These are phyloP conservation scores for Ogataea degrootiae DNA, from an alignment of 805 yeast species.

Conservation along the genomic window DNA sequence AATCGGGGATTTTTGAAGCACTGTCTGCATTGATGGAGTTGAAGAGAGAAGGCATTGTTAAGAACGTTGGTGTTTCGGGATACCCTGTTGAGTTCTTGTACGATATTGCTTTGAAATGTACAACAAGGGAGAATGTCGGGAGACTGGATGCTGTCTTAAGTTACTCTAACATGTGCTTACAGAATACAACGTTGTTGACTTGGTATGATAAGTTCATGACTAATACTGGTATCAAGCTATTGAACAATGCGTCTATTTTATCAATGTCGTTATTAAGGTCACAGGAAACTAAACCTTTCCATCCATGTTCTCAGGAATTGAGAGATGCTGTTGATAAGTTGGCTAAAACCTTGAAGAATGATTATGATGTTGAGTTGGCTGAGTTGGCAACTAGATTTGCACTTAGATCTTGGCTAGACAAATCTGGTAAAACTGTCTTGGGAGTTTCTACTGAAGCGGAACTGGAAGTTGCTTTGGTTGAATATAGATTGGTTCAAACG, in stretches of 20 bases:
- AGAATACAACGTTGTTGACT: constrained; percentile 53
- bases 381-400: constrained; percentile 80
- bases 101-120: constrained; percentile 40
- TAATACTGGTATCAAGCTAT: constrained; percentile 49
- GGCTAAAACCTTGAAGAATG: constrained; percentile 33
- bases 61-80: constrained; percentile 76
- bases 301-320: constrained; percentile 67
- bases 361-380: constrained; percentile 61
- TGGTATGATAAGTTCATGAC: constrained; percentile 44
- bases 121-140: constrained; percentile 41
- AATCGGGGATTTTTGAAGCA: constrained; percentile 54
- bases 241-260: constrained; percentile 81
- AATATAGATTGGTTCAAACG: constrained; percentile 45
- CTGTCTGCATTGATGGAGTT: constrained; percentile 53
- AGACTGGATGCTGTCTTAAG: constrained; percentile 71
- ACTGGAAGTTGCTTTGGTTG: constrained; percentile 54
- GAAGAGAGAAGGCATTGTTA: constrained; percentile 59
- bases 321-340: constrained; percentile 46
- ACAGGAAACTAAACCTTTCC: constrained; percentile 65
- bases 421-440: constrained; percentile 60
- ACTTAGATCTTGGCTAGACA: constrained; percentile 48
- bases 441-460: constrained; percentile 71
- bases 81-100: constrained; percentile 74
- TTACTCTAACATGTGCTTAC: constrained; percentile 78
- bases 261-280: constrained; percentile 82